Base-by-base conservation (phyloP, 345 rosid species). In the Acer saccharum region DNA sequence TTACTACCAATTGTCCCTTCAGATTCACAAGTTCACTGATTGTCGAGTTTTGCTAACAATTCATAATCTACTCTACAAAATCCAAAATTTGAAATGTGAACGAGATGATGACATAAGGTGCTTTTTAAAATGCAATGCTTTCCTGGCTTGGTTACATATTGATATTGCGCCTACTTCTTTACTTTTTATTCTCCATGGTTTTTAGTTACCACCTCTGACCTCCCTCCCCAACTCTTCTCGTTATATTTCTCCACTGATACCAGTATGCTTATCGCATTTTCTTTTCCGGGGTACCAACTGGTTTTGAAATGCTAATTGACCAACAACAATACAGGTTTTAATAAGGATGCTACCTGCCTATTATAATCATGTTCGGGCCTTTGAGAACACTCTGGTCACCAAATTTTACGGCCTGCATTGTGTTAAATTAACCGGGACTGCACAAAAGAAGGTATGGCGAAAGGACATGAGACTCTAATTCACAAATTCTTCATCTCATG, bases 311-410 rank as follows among this genome's bases (percentile, higher is more conserved):
- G 60, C 25, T 32, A 70, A 48, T 54, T 54, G 55, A 21, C 65
- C 46, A 58, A 29, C 35, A 50, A 41, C 52, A 29, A 81, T 78
- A 52, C 88, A 94, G 98, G 99, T 97, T 61, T 91, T 97, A 23
- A 81, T 94, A 82, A 90, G 98, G 89, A 97, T 97, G 98, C 90
- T 97, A 35, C 95, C 98, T 0, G 97, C 98, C 29, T 97, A 94
- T 78, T 97, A 93, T 78, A 92, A 90, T 78, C 99, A 97, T 86
- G 99, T 97, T 29, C 89, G 93, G 35, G 84, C 97, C 32, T 93
- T 87, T 58, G 95, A 97, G 78, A 88, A 93, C 89, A 97, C 99
- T 39, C 79, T 97, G 39, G 98, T 94, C n/a, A 97, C 98, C 32
- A 97, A 89, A 87, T 91, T 91, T 77, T 97, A 81, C 50, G 99